A percentile compares a stretch with the other conserved stretches of the same genome.
Evolutionary conservation across 2,329 filamentous ascomycete species (phyloP).

Genomic region (Pestalotiopsis sp.): DNA sequence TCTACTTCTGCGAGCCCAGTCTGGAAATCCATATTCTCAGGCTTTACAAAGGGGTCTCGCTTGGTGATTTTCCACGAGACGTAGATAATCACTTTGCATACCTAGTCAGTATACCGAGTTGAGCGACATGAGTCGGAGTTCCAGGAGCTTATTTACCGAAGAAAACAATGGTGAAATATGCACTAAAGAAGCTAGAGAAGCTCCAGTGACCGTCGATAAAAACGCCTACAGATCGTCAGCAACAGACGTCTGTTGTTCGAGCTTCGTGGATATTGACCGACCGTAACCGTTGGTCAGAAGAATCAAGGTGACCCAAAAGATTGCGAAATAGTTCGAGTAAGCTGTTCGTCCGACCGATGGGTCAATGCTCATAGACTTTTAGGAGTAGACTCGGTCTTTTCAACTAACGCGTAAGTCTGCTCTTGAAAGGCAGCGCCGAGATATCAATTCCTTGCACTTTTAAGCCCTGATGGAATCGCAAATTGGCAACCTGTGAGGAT

Average conservation of each 20-base stretch:
- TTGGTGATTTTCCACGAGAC: neutral
- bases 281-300: neutral
- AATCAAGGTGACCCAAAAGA: neutral
- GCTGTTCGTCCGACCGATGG: neutral
- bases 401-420: neutral
- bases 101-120: neutral
- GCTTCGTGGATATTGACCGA: neutral
- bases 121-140: neutral
- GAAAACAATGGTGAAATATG: neutral
- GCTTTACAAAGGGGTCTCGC: neutral
- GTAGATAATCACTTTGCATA: neutral
- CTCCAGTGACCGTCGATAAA: neutral
- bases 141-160: neutral
- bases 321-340: neutral
- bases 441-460: neutral
- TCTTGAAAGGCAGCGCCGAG: neutral
- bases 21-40: neutral
- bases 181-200: neutral
- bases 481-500: neutral
- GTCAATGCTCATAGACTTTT: neutral
- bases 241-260: neutral
- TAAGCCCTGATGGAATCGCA: neutral
- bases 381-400: neutral
- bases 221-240: neutral
- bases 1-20: neutral